Percentiles rank a stretch among this genome's conserved stretches.
Conservation (phyloP, 352 stramenopile species). For the Phytophthora rubi region DNA sequence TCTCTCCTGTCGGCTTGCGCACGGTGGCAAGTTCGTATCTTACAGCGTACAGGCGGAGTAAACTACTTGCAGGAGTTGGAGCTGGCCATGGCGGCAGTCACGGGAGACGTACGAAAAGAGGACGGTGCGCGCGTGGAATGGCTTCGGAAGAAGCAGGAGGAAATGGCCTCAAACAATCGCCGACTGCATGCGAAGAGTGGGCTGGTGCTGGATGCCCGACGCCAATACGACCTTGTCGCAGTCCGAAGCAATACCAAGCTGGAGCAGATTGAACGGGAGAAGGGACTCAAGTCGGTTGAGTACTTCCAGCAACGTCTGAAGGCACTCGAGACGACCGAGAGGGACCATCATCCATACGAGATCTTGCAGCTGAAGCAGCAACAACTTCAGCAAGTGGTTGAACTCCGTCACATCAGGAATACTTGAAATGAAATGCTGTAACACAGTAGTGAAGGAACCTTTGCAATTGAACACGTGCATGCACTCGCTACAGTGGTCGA, state of each 20-base stretch:
- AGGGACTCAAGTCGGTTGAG: slow-evolving; percentile 44
- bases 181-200: slow-evolving; percentile 32
- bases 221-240: slow-evolving; percentile 55
- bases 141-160: slow-evolving; percentile 47
- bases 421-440: no score
- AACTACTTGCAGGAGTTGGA: slow-evolving; percentile 36
- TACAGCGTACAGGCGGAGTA: slow-evolving; percentile 36
- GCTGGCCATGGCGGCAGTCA: slow-evolving; percentile 25
- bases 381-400: slow-evolving; percentile 26
- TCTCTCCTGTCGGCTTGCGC: slow-evolving; percentile 20
- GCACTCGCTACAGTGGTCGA: not conserved
- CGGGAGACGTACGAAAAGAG: slow-evolving; percentile 26
- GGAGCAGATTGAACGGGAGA: slow-evolving; percentile 57
- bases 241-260: slow-evolving; percentile 58
- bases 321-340: slow-evolving; percentile 9
- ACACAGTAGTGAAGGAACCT: no score
- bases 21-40: slow-evolving; percentile 62
- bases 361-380: slow-evolving; percentile 30
- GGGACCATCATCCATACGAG: slow-evolving; percentile 20
- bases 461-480: not conserved
- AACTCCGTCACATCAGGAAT: slow-evolving; percentile 17
- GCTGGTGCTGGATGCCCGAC: slow-evolving; percentile 45
- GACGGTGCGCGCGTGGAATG: slow-evolving; percentile 48
- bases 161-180: slow-evolving; percentile 34
- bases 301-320: slow-evolving; percentile 59